Evolutionary conservation across 495 filamentous ascomycete genomes (phyloP).

Genomic region (Penicillium turbatum): DNA sequence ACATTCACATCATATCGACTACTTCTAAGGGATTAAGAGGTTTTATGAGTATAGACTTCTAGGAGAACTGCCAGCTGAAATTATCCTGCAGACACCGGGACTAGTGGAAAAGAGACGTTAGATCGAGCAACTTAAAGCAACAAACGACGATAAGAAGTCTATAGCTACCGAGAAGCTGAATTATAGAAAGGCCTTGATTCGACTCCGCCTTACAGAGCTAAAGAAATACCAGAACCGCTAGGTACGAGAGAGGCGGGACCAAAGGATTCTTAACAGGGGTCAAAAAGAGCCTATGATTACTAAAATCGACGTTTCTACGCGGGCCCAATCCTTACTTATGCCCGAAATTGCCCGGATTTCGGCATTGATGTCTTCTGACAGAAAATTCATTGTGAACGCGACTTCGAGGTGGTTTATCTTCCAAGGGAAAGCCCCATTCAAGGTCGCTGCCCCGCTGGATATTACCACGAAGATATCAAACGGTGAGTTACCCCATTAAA

Average conservation of each 20-base stretch:
- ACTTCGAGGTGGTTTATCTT: constrained; percentile 23
- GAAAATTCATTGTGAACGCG: constrained; percentile 13
- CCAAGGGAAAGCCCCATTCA: constrained; percentile 17
- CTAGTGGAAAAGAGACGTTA: constrained; percentile 6
- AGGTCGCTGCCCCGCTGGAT: constrained; percentile 14
- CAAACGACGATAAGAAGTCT: constrained; percentile 2
- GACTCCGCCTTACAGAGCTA: constrained; percentile 10
- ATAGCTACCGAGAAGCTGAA: constrained; percentile 13
- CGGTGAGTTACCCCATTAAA: constrained; percentile 3
- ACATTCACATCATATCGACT: constrained; percentile 18
- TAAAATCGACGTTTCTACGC: constrained; percentile 13
- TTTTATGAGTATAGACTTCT: constrained; percentile 19
- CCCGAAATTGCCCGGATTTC: constrained; percentile 16
- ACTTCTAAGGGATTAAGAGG: constrained; percentile 17
- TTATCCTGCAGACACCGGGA: constrained; percentile 16
- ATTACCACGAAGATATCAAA: constrained; percentile 9
- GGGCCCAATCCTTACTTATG: constrained; percentile 19
- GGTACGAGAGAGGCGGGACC: constrained; percentile 17
- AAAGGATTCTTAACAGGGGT: constrained; percentile 15
- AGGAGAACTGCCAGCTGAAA: constrained; percentile 13
- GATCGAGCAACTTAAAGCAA: constrained; percentile 9
- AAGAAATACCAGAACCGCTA: constrained; percentile 16
- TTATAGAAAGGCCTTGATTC: constrained; percentile 14
- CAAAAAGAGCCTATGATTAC: constrained; percentile 13
- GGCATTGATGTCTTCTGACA: constrained; percentile 15